Evolutionary conservation across 2,329 filamentous ascomycete genomes (phyloP).

Genomic region (Alternaria triticina): DNA sequence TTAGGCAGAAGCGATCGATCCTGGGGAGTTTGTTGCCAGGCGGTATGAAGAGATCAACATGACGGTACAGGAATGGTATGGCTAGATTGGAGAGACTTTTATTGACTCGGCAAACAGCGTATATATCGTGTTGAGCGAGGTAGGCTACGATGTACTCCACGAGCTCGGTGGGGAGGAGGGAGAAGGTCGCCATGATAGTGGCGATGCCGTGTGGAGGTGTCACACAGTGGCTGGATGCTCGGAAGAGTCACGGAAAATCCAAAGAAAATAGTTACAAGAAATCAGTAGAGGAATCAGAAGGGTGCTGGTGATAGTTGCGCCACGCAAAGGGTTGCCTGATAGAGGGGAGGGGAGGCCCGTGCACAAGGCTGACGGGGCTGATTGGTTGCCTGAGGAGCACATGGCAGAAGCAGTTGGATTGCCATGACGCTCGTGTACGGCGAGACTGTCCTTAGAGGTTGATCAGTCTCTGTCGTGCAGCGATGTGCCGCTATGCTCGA

Average conservation of each 20-base stretch:
- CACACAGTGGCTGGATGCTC: too few relatives aligned
- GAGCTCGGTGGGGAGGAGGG: constrained; percentile 30
- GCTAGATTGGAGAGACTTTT: constrained; percentile 18
- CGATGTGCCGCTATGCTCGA: not conserved
- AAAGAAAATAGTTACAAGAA: not conserved
- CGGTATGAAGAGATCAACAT: constrained; percentile 30
- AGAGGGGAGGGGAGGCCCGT: not conserved
- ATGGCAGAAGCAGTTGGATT: not conserved
- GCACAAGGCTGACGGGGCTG: not conserved
- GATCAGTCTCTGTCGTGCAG: too few relatives aligned
- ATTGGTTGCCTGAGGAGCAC: not conserved
- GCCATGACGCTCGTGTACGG: not conserved
- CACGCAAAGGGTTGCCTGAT: constrained; percentile 1
- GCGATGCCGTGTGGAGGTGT: not conserved
- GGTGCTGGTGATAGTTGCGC: not conserved
- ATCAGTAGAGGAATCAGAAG: not conserved
- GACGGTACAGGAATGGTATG: constrained; percentile 28
- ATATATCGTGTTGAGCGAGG: constrained; percentile 24
- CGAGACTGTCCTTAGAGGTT: not conserved
- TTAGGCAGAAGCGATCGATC: constrained; percentile 35
- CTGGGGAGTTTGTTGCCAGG: constrained; percentile 24
- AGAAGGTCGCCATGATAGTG: constrained; percentile 25
- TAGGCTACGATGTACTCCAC: constrained; percentile 30
- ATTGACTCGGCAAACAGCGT: constrained; percentile 19
- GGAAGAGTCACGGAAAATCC: fast-evolving